Evolutionary conservation across 2,329 filamentous ascomycete species (phyloP), one percentile per base, ranked within the genome.

Genomic region (Calonectria honghensis): DNA sequence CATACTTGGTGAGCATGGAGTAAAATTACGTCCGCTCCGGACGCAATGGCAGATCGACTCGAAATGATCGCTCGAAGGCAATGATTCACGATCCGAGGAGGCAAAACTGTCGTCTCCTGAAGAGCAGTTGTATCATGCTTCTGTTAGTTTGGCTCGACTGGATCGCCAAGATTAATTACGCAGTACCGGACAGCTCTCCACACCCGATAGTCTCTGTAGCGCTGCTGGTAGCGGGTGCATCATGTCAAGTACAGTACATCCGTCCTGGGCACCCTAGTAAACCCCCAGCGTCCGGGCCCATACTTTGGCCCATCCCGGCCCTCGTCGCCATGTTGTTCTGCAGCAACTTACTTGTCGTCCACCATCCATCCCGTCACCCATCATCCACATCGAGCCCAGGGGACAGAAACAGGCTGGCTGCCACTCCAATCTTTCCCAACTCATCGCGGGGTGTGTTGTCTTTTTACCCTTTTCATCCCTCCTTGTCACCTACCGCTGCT

Each of bases 351-450:
- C 64, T 61, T 51, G 50, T 52, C 65, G 59, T 68, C 72, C 74
- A 61, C 75, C 76, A 70, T 80, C 77, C 70, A 76, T 71, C 75
- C 71, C 75, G 77, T 77, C 75, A 74, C 71, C 59, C 67, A 37
- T 41, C 64, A 69, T 80, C 78, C 78, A 76, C 72, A 73, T 72
- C 59, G 18, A 52, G 57, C 37, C 35, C 57, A 63, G 57, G 57
- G 57, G 35, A 63, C 32, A 75, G 67, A 73, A 70, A 66, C 72
- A 75, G 51, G 66, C 71, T 73, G 61, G 51, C 59, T 69, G 65
- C 50, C 71, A 69, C 71, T 73, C 71, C 59, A 73, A 69, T 78
- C 80, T 79, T 80, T 76, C 68, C 68, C 73, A 80, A 77, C 75
- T 76, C 70, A 78, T 75, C 70, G 73, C 74, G 45, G 72, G 73